Conservation (phyloP, 208 protist genomes). For the Crithidia expoeki region DNA sequence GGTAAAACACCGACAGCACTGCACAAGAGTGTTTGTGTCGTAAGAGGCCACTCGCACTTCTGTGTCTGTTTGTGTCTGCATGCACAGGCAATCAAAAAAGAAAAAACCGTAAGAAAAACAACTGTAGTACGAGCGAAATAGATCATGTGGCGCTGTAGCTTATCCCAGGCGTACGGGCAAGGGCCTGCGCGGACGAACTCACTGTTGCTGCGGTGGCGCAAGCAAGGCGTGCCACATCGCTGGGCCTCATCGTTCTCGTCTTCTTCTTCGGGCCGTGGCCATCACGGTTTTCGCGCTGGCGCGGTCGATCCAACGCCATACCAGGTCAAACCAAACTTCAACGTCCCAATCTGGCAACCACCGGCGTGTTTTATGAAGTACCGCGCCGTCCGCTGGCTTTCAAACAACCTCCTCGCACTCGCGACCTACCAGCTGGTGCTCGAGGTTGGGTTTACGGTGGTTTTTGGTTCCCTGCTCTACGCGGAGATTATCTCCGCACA, state of each 20-base stretch:
- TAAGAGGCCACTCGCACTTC: no score
- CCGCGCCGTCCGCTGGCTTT: constrained; percentile 48
- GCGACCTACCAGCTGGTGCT: constrained; percentile 74
- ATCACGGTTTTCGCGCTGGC: constrained; percentile 22
- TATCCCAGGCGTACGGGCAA: background rate
- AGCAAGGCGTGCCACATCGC: background rate
- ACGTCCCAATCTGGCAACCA: constrained; percentile 40
- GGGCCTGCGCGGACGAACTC: background rate
- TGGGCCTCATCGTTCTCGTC: constrained; percentile 11
- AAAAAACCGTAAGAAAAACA: no score
- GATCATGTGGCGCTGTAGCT: background rate
- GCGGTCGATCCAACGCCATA: constrained; percentile 21
- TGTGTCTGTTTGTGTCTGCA: no score
- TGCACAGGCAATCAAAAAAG: no score
- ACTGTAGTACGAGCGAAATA: no score
- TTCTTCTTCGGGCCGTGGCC: constrained; percentile 6
- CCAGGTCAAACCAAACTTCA: constrained; percentile 32
- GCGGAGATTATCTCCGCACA: constrained; percentile 29
- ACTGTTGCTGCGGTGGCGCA: background rate
- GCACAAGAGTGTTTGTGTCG: no score
- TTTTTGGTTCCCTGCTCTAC: constrained; percentile 52
- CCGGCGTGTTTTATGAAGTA: constrained; percentile 47
- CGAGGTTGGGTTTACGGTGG: constrained; percentile 48
- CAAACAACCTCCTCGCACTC: constrained; percentile 58
- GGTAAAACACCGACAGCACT: no score